These are phyloP conservation scores for Nakataea oryzae DNA, from an alignment of 2,329 filamentous ascomycete species.

Conservation along the genomic window DNA sequence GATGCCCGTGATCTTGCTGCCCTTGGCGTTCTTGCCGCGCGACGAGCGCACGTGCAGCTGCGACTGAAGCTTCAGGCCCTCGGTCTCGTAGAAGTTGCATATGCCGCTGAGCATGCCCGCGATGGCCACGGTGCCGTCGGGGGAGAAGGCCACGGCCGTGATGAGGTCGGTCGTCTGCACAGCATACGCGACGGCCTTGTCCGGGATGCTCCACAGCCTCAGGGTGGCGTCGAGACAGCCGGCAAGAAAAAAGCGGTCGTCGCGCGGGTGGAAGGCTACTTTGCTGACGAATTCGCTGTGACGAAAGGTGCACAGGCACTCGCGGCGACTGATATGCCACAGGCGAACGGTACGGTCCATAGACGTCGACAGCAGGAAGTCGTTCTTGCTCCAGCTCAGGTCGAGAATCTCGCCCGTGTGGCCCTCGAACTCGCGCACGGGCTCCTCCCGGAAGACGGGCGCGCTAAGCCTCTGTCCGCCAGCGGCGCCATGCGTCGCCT, in stretches of 20 bases:
- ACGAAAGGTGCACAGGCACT: conserved; percentile 88
- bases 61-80: conserved; percentile 71
- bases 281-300: conserved; percentile 94
- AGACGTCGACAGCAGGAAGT: conserved; percentile 87
- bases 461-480: conserved; percentile 64
- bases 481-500: conserved; percentile 15
- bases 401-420: conserved; percentile 83
- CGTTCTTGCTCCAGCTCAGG: conserved; percentile 98
- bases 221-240: conserved; percentile 84
- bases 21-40: conserved; percentile 85
- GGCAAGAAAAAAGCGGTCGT: conserved; percentile 93
- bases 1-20: conserved; percentile 95
- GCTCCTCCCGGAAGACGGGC: conserved; percentile 77
- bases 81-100: conserved; percentile 86
- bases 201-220: conserved; percentile 91
- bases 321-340: conserved; percentile 78
- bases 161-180: conserved; percentile 75
- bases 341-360: conserved; percentile 97
- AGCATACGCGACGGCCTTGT: conserved; percentile 83
- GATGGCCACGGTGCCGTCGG: conserved; percentile 82
- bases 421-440: conserved; percentile 68
- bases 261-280: conserved; percentile 85
- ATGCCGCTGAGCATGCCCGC: conserved; percentile 79
- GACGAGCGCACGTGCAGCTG: conserved; percentile 92
- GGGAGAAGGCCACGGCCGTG: conserved; percentile 87